Conservation (phyloP, 139 green algal genomes). For the Chlorella ohadii region DNA sequence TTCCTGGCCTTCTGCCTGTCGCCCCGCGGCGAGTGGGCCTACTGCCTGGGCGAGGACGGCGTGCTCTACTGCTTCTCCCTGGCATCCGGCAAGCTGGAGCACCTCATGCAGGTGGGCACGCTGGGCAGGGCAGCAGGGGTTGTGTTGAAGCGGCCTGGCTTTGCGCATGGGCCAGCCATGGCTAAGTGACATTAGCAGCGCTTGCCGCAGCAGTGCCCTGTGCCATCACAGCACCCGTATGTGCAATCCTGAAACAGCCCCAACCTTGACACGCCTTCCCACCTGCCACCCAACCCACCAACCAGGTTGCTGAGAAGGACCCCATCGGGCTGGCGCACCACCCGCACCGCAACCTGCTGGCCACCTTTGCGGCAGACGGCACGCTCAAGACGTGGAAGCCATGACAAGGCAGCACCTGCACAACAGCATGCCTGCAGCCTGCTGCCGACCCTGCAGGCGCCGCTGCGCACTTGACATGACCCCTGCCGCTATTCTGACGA, state of each 20-base stretch:
- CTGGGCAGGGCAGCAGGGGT: not conserved
- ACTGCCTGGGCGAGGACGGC: constrained; percentile 89
- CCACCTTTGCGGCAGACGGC: constrained; percentile 84
- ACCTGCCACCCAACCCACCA: not conserved
- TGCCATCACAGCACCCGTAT: not conserved
- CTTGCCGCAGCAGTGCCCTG: not conserved
- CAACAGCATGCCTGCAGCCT: not conserved
- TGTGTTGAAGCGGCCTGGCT: not conserved
- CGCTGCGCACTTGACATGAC: not conserved
- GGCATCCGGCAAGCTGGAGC: constrained; percentile 82
- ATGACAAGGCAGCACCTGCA: not conserved
- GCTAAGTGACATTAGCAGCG: too few species aligned
- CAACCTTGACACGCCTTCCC: not conserved
- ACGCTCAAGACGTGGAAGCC: constrained; percentile 87
- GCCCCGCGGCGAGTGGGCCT: constrained; percentile 89
- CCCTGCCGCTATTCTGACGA: not conserved
- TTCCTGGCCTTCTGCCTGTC: constrained; percentile 61
- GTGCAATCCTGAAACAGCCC: too few species aligned
- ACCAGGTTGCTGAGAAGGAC: constrained; percentile 74
- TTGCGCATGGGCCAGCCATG: not conserved
- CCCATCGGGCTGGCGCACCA: constrained; percentile 93
- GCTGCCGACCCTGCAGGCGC: not conserved
- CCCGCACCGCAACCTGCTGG: constrained; percentile 94
- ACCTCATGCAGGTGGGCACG: constrained; percentile 74
- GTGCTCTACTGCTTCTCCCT: constrained; percentile 84